Percentiles rank a stretch among this genome's conserved stretches.
These are phyloP conservation scores for Amaranthus palmeri DNA, from an alignment of 148 eudicot genomes.

Conservation along the genomic window DNA sequence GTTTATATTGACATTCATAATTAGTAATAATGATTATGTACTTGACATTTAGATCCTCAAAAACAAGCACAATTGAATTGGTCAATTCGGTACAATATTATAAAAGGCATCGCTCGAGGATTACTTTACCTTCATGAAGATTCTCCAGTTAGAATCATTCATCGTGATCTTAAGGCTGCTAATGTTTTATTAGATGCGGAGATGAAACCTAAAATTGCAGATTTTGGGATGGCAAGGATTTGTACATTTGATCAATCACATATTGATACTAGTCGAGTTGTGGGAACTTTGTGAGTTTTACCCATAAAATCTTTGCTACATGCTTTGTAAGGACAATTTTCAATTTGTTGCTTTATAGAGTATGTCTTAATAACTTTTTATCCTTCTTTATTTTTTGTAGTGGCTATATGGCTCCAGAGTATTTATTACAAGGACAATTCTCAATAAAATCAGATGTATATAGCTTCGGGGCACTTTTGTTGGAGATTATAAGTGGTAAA, in stretches of 20 bases:
- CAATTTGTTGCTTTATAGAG: not conserved
- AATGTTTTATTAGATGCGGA: constrained; percentile 21
- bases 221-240: constrained; percentile 26
- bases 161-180: constrained; percentile 28
- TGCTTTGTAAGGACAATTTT: not conserved
- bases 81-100: constrained; percentile 21
- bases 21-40: no score
- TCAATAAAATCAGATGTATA: constrained; percentile 25
- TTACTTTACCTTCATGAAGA: constrained; percentile 27
- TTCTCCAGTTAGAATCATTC: constrained; percentile 18
- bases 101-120: constrained; percentile 27
- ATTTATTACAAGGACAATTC: constrained; percentile 21
- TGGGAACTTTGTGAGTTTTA: constrained; percentile 18
- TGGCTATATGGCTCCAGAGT: constrained; percentile 29
- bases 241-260: constrained; percentile 12
- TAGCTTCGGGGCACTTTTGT: constrained; percentile 15
- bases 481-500: constrained; percentile 22
- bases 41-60: constrained; percentile 5
- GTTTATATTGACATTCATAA: no score
- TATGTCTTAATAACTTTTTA: no score
- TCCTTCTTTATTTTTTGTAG: not conserved
- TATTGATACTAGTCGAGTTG: constrained; percentile 12
- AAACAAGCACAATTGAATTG: constrained; percentile 15
- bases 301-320: not conserved
- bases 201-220: constrained; percentile 24